Conservation (phyloP, 352 stramenopile genomes). For the Lagenidium giganteum region DNA sequence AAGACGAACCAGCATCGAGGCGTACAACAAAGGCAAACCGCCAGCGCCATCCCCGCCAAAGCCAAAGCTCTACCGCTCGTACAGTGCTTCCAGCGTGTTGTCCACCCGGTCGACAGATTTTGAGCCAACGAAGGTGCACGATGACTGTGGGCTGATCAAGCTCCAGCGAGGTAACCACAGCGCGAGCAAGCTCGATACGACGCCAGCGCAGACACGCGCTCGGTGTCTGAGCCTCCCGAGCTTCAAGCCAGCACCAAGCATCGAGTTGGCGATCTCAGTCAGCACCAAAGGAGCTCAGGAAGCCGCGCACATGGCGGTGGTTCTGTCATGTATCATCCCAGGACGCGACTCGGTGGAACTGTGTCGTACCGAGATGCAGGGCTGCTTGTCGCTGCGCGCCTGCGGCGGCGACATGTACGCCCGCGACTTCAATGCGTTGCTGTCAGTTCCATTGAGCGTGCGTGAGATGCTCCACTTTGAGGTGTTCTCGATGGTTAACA, state of each 20-base stretch:
- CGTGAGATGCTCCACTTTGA: slow-evolving; percentile 77
- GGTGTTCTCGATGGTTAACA: slow-evolving; percentile 60
- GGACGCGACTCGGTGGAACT: slow-evolving; percentile 51
- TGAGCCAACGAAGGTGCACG: slow-evolving; percentile 7
- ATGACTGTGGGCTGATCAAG: slow-evolving; percentile 12
- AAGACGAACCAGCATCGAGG: slow-evolving; percentile 33
- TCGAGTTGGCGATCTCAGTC: slow-evolving; percentile 76
- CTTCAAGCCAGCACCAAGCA: slow-evolving; percentile 52
- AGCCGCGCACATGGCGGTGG: slow-evolving; percentile 66
- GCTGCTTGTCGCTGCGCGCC: slow-evolving; percentile 53
- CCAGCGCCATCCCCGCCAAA: neutral
- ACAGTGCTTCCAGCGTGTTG: slow-evolving; percentile 64
- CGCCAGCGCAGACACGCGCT: slow-evolving; percentile 27
- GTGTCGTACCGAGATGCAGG: slow-evolving; percentile 73
- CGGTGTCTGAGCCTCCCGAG: slow-evolving; percentile 61
- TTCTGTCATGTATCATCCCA: slow-evolving; percentile 49
- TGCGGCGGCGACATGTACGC: slow-evolving; percentile 74
- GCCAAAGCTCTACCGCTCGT: slow-evolving; percentile 37
- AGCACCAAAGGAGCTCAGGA: slow-evolving; percentile 66
- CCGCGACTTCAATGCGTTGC: slow-evolving; percentile 68
- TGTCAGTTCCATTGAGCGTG: slow-evolving; percentile 60
- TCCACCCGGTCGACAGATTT: slow-evolving; percentile 31
- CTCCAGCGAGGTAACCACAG: neutral
- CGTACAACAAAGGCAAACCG: slow-evolving; percentile 23
- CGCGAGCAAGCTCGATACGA: too few species aligned